Conservation (phyloP, 768 basidiomycete genomes). For the Coprinopsis cinerea region DNA sequence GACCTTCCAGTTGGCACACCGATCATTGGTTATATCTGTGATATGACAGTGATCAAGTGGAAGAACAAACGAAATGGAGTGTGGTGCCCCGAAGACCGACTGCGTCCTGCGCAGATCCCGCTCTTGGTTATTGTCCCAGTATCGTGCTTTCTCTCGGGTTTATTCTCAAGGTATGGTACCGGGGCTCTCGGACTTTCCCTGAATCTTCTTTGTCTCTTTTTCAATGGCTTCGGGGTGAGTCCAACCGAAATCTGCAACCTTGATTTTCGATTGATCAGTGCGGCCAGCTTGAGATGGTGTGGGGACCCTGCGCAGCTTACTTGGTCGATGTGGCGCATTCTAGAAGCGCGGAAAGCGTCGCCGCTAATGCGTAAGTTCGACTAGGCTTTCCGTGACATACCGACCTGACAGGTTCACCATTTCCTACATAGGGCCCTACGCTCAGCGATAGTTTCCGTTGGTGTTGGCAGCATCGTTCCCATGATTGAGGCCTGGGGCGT, state of each 20-base stretch:
- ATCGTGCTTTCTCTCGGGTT: not conserved
- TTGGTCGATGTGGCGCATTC: conserved; percentile 47
- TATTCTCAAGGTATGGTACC: conserved; percentile 1
- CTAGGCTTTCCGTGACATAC: not conserved
- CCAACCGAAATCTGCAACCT: not conserved
- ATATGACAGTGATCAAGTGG: conserved; percentile 44
- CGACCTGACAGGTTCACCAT: not conserved
- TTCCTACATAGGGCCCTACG: conserved; percentile 24
- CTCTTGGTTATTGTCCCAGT: not conserved
- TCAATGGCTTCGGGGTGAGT: conserved; percentile 57
- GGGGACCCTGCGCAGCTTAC: conserved; percentile 46
- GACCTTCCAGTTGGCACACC: conserved; percentile 63
- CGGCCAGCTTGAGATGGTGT: conserved; percentile 43
- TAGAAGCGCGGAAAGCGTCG: conserved; percentile 51
- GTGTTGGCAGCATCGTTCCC: conserved; percentile 33
- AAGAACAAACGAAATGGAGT: conserved; percentile 43
- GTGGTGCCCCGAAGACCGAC: conserved; percentile 59
- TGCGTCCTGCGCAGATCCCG: conserved; percentile 12
- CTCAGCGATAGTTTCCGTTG: conserved; percentile 25
- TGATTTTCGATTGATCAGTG: not conserved
- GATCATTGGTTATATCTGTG: conserved; percentile 53
- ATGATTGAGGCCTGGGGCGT: conserved; percentile 40
- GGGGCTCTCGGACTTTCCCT: conserved; percentile 32
- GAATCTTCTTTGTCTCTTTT: conserved; percentile 28
- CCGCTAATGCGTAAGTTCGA: conserved; percentile 38